These are phyloP conservation scores for Aspergillus fumigatus DNA, from an alignment of 2,329 filamentous ascomycete species.

Conservation along the genomic window DNA sequence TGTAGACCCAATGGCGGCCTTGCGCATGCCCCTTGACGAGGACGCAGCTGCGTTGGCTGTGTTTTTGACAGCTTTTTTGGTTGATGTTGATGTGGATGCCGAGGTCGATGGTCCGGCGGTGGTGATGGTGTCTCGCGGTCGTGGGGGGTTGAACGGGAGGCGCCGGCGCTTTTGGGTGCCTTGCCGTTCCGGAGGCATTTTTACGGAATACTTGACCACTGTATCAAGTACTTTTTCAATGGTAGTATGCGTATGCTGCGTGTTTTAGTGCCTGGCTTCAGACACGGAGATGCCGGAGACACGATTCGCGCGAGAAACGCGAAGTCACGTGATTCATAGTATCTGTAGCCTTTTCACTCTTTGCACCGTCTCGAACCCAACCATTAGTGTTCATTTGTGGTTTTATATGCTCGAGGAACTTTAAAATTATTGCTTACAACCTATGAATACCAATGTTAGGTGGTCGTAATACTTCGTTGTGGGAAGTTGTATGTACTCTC, in stretches of 20 bases:
- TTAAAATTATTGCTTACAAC: neutral
- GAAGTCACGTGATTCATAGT: conserved; percentile 14
- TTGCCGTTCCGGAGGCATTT: conserved; percentile 28
- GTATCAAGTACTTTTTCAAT: neutral
- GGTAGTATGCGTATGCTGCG: neutral
- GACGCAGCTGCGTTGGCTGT: neutral
- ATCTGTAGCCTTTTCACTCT: neutral
- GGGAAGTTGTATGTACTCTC: neutral
- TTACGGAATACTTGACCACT: neutral
- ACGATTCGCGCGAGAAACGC: conserved; percentile 12
- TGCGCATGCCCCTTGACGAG: neutral
- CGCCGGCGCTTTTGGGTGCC: conserved; percentile 32
- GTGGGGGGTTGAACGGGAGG: conserved; percentile 44
- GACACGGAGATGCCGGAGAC: neutral
- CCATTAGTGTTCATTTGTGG: neutral
- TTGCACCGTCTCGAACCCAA: neutral
- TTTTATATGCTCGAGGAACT: neutral
- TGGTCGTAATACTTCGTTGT: neutral
- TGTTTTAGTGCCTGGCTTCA: neutral
- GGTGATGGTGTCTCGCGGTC: conserved; percentile 26
- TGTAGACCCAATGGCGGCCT: neutral
- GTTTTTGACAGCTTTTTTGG: conserved; percentile 10
- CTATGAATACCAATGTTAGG: neutral
- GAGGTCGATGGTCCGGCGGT: conserved; percentile 11
- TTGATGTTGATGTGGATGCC: conserved; percentile 9